Percentiles rank a stretch among this genome's conserved stretches.
phyloP scores from a whole-genome alignment of 2,329 filamentous ascomycete species.

The Thielaviopsis punctulata region DNA sequence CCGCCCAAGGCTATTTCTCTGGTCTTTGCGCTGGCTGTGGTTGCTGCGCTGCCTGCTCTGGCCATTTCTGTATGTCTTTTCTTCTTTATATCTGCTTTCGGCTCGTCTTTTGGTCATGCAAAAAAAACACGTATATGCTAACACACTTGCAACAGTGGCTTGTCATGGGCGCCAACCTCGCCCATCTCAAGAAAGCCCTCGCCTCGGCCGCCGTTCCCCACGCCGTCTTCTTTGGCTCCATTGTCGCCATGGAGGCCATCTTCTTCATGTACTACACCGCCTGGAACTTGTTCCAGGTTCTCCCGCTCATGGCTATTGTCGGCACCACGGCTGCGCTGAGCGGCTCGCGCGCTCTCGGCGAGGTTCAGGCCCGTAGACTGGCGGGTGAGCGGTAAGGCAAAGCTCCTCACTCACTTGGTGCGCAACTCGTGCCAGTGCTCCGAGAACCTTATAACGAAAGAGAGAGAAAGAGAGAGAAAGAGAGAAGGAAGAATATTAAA shows the following conservation, averaged over 20 bases:
- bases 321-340: slow-evolving; percentile 63
- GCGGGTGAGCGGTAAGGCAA: slow-evolving; percentile 43
- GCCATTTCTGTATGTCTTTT: slow-evolving; percentile 44
- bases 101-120: not conserved
- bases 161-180: slow-evolving; percentile 64
- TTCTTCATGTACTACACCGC: slow-evolving; percentile 88
- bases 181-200: slow-evolving; percentile 60
- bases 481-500: too few species aligned
- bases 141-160: slow-evolving; percentile 43
- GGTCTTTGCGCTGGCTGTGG: slow-evolving; percentile 55
- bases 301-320: slow-evolving; percentile 55
- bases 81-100: not conserved
- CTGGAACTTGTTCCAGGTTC: slow-evolving; percentile 82
- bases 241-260: slow-evolving; percentile 73
- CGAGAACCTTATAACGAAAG: too few species aligned
- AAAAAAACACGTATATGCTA: not conserved
- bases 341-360: slow-evolving; percentile 75
- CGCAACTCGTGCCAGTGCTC: too few species aligned
- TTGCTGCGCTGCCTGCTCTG: slow-evolving; percentile 57
- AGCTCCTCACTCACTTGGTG: too few species aligned
- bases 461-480: not conserved
- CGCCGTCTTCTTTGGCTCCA: slow-evolving; percentile 67
- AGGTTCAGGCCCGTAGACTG: slow-evolving; percentile 77
- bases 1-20: slow-evolving; percentile 66
- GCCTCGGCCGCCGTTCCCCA: slow-evolving; percentile 65